Base-by-base conservation (phyloP, 192 early-diverging fungal genomes). In the Spizellomyces punctatus region DNA sequence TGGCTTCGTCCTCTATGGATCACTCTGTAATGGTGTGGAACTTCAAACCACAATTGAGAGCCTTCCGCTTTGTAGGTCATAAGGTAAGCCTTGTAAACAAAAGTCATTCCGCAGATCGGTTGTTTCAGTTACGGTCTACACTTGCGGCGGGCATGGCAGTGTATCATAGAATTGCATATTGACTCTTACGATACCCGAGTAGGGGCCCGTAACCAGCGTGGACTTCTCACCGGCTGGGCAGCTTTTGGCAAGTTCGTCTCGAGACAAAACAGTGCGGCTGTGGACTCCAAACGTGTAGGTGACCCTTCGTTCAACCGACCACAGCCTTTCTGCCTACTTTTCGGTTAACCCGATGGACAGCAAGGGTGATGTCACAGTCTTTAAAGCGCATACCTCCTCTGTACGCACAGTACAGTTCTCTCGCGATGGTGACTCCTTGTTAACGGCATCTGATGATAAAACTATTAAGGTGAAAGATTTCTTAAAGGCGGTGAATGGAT, bases 1-100 rank as follows among this genome's bases (percentile, higher is more conserved):
- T 88, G 36, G 87, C 87, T 6, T 84, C 82, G 56, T 71, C 70
- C 10, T 86, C 84, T 8, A 71, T 82, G 67, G 87, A 88, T 64
- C 27, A 81, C 61, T 81, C 83, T 8, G 87, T 88, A n/a, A 86
- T 88, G 86, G 75, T 87, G 4, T 88, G 87, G 87, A 88, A 88
- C 67, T 88, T 88, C 58, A 85, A 83, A 64, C 82, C 86, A 12
- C 84, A 86, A 60, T 62, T 88, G 49, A 61, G 87, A 16, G 86
- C 86, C 0, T 86, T 84, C 55, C 67, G 87, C 5, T 88, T 86
- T 67, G 79, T 86, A 10, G 87, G 87, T 8, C 87, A 88, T 67
- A 88, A 76, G 68, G 86, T 83, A 75, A 9, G 48, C 36, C 12
- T 36, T 36, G 27, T 36, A 36, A 36, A 36, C 27, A 36, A 36